Conservation (phyloP, 2,329 filamentous ascomycete species). For the Aspergillus sp. region DNA sequence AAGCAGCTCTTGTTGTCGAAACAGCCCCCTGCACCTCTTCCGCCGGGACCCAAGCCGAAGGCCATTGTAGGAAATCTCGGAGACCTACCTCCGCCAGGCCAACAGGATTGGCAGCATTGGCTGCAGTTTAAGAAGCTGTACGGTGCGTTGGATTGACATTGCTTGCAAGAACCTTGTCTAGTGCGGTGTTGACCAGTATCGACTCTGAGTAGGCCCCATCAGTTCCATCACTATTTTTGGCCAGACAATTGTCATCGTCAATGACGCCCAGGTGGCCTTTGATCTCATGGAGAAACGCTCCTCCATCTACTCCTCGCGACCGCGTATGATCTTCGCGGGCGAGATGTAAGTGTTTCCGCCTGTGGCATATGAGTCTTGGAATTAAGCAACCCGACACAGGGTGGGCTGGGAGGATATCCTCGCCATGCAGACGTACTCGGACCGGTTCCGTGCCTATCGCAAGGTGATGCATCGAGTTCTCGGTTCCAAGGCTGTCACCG, state of each 20-base stretch:
- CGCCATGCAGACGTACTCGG: conserved; percentile 34
- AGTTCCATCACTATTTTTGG: conserved; percentile 34
- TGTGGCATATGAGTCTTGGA: neutral
- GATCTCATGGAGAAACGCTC: conserved; percentile 34
- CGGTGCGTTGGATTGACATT: neutral
- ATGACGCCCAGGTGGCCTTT: conserved; percentile 26
- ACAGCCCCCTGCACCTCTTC: neutral
- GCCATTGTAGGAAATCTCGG: conserved; percentile 4
- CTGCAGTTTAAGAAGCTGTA: conserved; percentile 6
- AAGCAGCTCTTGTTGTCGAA: neutral
- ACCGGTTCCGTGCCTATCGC: conserved; percentile 40
- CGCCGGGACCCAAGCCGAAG: conserved; percentile 5
- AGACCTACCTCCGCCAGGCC: conserved; percentile 3
- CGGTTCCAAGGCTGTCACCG: conserved; percentile 41
- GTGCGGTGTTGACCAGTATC: too few species aligned
- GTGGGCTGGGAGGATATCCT: conserved; percentile 39
- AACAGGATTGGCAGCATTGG: conserved; percentile 6
- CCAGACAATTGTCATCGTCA: conserved; percentile 31
- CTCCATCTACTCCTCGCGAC: conserved; percentile 24
- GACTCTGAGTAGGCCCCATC: conserved; percentile 24
- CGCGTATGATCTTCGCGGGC: conserved; percentile 24
- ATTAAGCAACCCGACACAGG: conserved; percentile 5
- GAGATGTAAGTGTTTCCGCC: conserved; percentile 32
- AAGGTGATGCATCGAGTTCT: conserved; percentile 47
- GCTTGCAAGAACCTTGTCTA: too few species aligned